These are phyloP conservation scores for Trametes hirsuta DNA, from an alignment of 1,284 basidiomycete species.

Conservation along the genomic window DNA sequence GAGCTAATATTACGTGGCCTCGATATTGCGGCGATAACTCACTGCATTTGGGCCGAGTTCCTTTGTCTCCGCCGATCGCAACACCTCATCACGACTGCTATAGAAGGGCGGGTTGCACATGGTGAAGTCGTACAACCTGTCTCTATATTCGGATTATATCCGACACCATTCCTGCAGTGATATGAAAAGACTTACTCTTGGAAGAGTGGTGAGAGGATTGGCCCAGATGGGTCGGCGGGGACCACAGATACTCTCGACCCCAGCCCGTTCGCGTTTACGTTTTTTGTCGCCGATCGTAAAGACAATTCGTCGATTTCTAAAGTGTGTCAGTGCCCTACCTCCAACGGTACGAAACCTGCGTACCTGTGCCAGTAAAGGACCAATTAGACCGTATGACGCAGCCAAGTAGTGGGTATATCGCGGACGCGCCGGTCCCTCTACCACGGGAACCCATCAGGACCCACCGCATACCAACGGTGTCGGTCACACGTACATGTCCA, in stretches of 20 bases:
- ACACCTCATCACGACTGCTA: slow-evolving; percentile 68
- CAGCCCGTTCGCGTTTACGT: slow-evolving; percentile 60
- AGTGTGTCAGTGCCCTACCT: not conserved
- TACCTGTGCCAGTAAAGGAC: slow-evolving; percentile 75
- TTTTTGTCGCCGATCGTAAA: slow-evolving; percentile 51
- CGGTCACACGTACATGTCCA: slow-evolving; percentile 53
- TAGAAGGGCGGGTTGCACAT: slow-evolving; percentile 99
- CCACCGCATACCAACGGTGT: not conserved
- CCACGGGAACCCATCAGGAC: slow-evolving; percentile 1
- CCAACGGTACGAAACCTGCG: slow-evolving; percentile 7
- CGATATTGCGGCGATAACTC: slow-evolving; percentile 30
- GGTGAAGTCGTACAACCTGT: slow-evolving; percentile 61
- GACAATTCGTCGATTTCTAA: slow-evolving; percentile 75
- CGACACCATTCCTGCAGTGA: no score
- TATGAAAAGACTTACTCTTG: not conserved
- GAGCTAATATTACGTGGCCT: no score
- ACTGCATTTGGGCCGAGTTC: slow-evolving; percentile 68
- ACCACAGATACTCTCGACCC: slow-evolving; percentile 52
- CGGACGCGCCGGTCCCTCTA: slow-evolving; percentile 91
- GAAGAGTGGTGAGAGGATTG: slow-evolving; percentile 39
- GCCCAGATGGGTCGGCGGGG: slow-evolving; percentile 40
- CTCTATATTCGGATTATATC: slow-evolving; percentile 13
- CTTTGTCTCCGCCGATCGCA: slow-evolving; percentile 62
- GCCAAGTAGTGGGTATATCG: slow-evolving; percentile 85
- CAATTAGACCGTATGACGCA: slow-evolving; percentile 60